Evolutionary conservation across 225 moss, liverwort and hornwort species (phyloP), one percentile per base, ranked within the genome.

Genomic region (Thuidium tamariscinum): DNA sequence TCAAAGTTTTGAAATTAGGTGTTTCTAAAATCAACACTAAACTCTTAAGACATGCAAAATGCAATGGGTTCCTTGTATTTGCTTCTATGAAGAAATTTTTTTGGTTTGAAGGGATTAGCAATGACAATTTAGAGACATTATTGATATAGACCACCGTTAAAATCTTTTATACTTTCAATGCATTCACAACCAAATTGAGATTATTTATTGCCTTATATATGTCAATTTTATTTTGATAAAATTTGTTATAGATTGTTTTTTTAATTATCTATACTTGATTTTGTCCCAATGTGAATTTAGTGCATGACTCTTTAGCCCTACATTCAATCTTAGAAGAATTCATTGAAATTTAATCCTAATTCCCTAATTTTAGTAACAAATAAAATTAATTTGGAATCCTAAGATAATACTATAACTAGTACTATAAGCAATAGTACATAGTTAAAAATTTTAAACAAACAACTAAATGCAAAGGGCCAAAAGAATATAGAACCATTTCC

Each of bases 41-140:
- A 44, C 1, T 26, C 10, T 44, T n/a, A n/a, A n/a, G n/a, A n/a
- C 44, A 44, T 61, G 4, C 8, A 62, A 64, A 34, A 19, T 64
- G 34, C 9, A 34, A 1, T 17, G 3, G 18, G 2, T 9, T 34
- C 34, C 17, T 4, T 2, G 0, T 8, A 16, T 32, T 32, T 8
- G 4, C 32, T 17, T 32, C 15, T 44, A 6, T 9, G 14, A 61
- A 27, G 6, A 15, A 61, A n/a, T n/a, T n/a, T 6, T 7, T 7
- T 16, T 63, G 17, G 2, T 34, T 34, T 2, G 32, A 34, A 64
- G 5, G 12, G 3, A 2, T 67, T 67, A 22, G 22, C 12, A 14
- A 30, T 62, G 62, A 30, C 4, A 1, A 30, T 27, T 62, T 62
- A 13, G 14, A 3, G 7, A 13, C 6, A 29, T 62, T 14, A 7